These are phyloP conservation scores for Fusarium pseudoanthophilum DNA, from an alignment of 2,329 filamentous ascomycete species.

Conservation along the genomic window DNA sequence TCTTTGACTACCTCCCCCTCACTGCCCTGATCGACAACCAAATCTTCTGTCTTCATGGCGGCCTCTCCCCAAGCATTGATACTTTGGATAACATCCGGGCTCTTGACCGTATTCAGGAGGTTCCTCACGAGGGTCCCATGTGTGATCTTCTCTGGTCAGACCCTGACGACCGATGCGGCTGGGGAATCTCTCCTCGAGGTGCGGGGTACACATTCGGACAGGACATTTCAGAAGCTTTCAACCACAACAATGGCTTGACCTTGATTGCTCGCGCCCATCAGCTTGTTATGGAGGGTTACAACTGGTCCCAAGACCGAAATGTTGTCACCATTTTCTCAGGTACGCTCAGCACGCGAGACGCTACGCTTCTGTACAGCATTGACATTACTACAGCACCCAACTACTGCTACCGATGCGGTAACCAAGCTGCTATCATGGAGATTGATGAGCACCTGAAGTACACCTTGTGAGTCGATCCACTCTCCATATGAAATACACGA, in stretches of 20 bases:
- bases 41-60: slow-evolving; percentile 98
- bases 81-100: slow-evolving; percentile 95
- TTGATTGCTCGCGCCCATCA: slow-evolving; percentile 97
- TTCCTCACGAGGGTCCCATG: slow-evolving; percentile 98
- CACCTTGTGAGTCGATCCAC: slow-evolving; percentile 81
- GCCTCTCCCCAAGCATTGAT: slow-evolving; percentile 94
- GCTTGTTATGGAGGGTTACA: slow-evolving; percentile 99
- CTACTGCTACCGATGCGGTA: slow-evolving; percentile 99
- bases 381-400: slow-evolving; percentile 70
- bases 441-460: slow-evolving; percentile 99
- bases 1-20: slow-evolving; percentile 97
- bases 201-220: slow-evolving; percentile 96
- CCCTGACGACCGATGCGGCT: slow-evolving; percentile 94
- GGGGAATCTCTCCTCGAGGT: slow-evolving; percentile 94
- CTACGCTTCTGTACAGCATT: neutral
- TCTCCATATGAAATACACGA: neutral
- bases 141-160: slow-evolving; percentile 98
- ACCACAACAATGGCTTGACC: slow-evolving; percentile 98
- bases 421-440: slow-evolving; percentile 99
- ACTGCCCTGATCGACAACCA: slow-evolving; percentile 99
- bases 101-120: slow-evolving; percentile 96
- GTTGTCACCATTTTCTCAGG: slow-evolving; percentile 99
- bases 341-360: slow-evolving; percentile 52
- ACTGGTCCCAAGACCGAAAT: slow-evolving; percentile 98
- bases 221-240: slow-evolving; percentile 98